Evolutionary conservation across 1,139 yeast species (phyloP), one percentile per base, ranked within the genome.

Genomic region (Yamadazyma jaroonii): DNA sequence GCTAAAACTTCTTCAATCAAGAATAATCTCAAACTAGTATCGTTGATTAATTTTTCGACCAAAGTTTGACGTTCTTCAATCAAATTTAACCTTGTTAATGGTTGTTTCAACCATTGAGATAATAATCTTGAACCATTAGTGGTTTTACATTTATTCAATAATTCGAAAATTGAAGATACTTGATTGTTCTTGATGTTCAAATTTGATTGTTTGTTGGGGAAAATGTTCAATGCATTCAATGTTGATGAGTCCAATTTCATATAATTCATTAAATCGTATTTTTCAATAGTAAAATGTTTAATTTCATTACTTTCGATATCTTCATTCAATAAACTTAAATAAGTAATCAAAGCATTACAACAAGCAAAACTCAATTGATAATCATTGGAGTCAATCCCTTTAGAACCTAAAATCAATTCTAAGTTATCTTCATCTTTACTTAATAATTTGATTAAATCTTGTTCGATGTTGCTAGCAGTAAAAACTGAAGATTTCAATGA

Each of bases 21-120:
- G 24, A 72, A 66, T 8, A 81, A 78, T 45, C 96, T 72, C 39
- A 85, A 54, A 43, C 77, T 77, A 2, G 86, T 65, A 53, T 88
- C 88, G 27, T 83, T 77, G n/a, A 86, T 69, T 49, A 92, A 64
- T 41, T 75, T 73, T 29, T 78, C 84, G 8, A 92, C 96, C 39
- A 92, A 66, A 6, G 68, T 59, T 46, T 87, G 97, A 38, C 98
- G 75, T 27, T 79, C 72, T 30, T 64, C 59, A 31, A 92, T 90
- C 36, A 71, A 77, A 0, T 54, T 54, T 14, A 74, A 55, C 47
- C 77, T 78, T 40, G 95, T 81, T 35, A 92, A 70, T 0, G 98
- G 98, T 59, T 92, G 98, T 53, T 92, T 92, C 45, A 94, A 72
- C 98, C 98, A 92, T 54, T 88, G 96, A 9, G 92, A 81, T 26